A percentile compares a stretch with the other conserved stretches of the same genome.
Conservation (phyloP, 2,329 filamentous ascomycete species). For the Paraphoma sp. region DNA sequence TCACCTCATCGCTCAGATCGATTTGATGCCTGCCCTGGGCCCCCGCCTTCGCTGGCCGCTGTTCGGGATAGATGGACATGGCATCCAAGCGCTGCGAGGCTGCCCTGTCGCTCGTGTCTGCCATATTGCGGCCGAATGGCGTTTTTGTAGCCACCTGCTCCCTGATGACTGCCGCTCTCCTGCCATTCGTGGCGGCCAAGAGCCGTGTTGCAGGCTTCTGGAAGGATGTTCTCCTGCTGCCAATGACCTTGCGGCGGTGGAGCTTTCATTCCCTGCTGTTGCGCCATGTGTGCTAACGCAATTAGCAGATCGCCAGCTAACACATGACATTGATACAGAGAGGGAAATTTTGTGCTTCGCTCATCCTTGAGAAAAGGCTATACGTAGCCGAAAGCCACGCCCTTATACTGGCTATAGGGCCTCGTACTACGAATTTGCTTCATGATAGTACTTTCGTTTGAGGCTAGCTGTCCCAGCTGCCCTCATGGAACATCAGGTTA, state of each 20-base stretch:
- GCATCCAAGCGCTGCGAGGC: conserved; percentile 6
- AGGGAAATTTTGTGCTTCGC: conserved; percentile 20
- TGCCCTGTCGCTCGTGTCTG: conserved; percentile 13
- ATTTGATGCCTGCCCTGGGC: conserved; percentile 12
- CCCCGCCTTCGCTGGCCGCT: conserved; percentile 17
- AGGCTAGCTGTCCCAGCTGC: conserved; percentile 7
- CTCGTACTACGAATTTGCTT: conserved; percentile 1
- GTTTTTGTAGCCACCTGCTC: conserved; percentile 16
- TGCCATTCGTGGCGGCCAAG: conserved; percentile 30
- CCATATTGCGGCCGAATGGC: conserved; percentile 38
- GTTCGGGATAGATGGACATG: conserved; percentile 38
- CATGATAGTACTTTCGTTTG: conserved; percentile 5
- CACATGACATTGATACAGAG: conserved; percentile 32
- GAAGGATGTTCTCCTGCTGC: conserved; percentile 32
- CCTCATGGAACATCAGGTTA: conserved; percentile 24
- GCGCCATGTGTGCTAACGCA: conserved; percentile 26
- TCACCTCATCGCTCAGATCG: conserved; percentile 20
- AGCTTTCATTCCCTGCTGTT: conserved; percentile 17
- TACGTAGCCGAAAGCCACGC: conserved; percentile 23
- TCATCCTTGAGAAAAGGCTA: conserved; percentile 15
- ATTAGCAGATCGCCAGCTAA: conserved; percentile 28
- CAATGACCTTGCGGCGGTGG: conserved; percentile 14
- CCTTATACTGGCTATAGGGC: conserved; percentile 28
- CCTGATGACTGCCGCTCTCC: conserved; percentile 25
- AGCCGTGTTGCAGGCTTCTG: conserved; percentile 26